Evolutionary conservation across 352 stramenopile genomes (phyloP).

Genomic region (Hyaloperonospora arabidopsidis): DNA sequence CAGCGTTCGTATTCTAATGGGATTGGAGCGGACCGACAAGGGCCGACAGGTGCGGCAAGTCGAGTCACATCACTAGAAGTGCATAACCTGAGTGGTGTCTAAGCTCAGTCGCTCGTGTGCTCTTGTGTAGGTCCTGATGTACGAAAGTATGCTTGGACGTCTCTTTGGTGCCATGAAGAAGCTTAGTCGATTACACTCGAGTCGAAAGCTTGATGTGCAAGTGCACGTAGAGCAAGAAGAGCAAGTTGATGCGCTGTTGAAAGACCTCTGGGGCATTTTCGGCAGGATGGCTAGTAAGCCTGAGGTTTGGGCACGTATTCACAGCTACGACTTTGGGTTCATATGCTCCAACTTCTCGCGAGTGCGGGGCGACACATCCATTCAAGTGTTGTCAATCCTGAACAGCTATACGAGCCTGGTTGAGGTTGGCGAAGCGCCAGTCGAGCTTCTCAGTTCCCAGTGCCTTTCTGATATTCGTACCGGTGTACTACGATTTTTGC

Average conservation of each 20-base stretch:
- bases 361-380: conserved; percentile 27
- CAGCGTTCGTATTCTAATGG: conserved; percentile 44
- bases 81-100: conserved; percentile 17
- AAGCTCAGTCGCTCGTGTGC: conserved; percentile 15
- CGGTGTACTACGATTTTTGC: conserved; percentile 55
- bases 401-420: conserved; percentile 52
- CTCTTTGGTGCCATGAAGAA: conserved; percentile 50
- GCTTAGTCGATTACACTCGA: conserved; percentile 22
- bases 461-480: conserved; percentile 50
- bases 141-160: conserved; percentile 34
- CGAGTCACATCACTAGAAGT: conserved; percentile 17
- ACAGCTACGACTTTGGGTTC: conserved; percentile 56
- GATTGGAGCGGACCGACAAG: conserved; percentile 39
- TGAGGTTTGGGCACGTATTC: conserved; percentile 41
- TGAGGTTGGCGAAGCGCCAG: conserved; percentile 31
- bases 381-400: conserved; percentile 42
- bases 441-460: conserved; percentile 47
- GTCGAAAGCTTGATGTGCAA: conserved; percentile 14
- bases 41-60: conserved; percentile 31
- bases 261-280: conserved; percentile 47
- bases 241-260: conserved; percentile 17
- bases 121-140: conserved; percentile 36
- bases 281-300: conserved; percentile 26
- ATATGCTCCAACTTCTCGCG: conserved; percentile 50
- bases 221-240: conserved; percentile 20